A percentile compares a stretch with the other conserved stretches of the same genome.
These are phyloP conservation scores for Ceratonia siliqua DNA, from an alignment of 306 rosid genomes.

Conservation along the genomic window DNA sequence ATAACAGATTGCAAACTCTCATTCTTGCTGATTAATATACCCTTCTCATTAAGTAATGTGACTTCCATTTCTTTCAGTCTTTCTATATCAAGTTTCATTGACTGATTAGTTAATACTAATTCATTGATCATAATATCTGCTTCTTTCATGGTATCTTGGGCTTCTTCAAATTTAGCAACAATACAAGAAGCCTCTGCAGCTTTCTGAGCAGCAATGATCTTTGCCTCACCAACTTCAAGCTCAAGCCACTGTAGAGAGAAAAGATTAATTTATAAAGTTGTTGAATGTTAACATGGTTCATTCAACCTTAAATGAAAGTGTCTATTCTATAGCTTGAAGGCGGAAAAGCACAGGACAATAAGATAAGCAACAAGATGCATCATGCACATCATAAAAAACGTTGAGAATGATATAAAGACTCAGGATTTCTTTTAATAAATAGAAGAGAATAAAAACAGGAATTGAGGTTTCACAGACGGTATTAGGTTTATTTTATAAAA, in stretches of 20 bases:
- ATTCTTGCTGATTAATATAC: conserved; percentile 52
- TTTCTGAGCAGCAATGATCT: conserved; percentile 64
- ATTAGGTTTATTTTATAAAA: not conserved
- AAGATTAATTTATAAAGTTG: conserved; percentile 4
- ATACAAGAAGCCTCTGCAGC: conserved; percentile 71
- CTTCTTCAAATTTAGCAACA: conserved; percentile 84
- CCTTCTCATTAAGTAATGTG: conserved; percentile 50
- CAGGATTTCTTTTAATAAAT: not conserved
- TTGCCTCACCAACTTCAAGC: conserved; percentile 77
- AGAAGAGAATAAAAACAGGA: conserved; percentile 22
- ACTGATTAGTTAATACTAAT: conserved; percentile 71
- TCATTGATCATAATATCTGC: conserved; percentile 82
- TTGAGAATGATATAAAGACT: not conserved
- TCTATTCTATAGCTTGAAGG: conserved; percentile 13
- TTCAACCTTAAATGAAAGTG: not conserved
- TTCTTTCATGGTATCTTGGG: conserved; percentile 73
- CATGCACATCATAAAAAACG: conserved; percentile 3
- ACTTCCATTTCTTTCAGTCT: conserved; percentile 49
- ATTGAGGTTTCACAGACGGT: not conserved
- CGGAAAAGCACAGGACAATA: conserved; percentile 22
- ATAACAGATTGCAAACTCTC: conserved; percentile 61
- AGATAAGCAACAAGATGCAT: conserved; percentile 21
- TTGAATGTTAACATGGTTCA: conserved; percentile 12
- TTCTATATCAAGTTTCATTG: conserved; percentile 66
- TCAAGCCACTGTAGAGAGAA: conserved; percentile 60